phyloP scores from a whole-genome alignment of 2,329 filamentous ascomycete species.

The Exophiala viscosa region DNA sequence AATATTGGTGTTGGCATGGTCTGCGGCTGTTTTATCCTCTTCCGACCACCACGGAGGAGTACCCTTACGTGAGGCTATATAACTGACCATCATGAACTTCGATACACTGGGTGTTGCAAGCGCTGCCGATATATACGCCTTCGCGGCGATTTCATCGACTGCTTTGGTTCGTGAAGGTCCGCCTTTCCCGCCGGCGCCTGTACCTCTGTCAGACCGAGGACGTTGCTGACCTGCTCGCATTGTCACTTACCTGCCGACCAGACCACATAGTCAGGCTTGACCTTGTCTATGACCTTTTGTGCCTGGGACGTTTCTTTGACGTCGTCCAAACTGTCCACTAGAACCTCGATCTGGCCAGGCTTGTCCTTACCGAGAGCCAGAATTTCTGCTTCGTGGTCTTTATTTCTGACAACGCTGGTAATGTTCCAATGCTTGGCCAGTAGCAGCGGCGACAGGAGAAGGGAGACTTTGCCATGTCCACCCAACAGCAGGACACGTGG shows the following conservation, averaged over 20 bases:
- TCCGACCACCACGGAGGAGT: conserved; percentile 51
- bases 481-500: conserved; percentile 68
- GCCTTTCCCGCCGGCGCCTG: conserved; percentile 55
- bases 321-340: conserved; percentile 69
- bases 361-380: conserved; percentile 57
- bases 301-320: conserved; percentile 63
- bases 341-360: conserved; percentile 63
- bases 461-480: conserved; percentile 75
- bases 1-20: conserved; percentile 47
- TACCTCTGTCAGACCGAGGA: conserved; percentile 1
- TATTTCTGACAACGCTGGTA: conserved; percentile 70
- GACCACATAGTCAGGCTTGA: conserved; percentile 44
- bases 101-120: conserved; percentile 43
- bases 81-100: conserved; percentile 56
- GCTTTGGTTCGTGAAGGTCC: conserved; percentile 49
- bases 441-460: conserved; percentile 71
- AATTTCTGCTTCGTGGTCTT: conserved; percentile 64
- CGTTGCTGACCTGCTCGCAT: neutral
- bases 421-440: conserved; percentile 72
- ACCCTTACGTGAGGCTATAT: conserved; percentile 48
- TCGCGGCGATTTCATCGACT: conserved; percentile 54
- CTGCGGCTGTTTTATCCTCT: conserved; percentile 43
- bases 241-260: conserved; percentile 43
- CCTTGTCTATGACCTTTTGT: conserved; percentile 52
- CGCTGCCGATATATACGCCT: conserved; percentile 51